Percentiles rank a stretch among this genome's conserved stretches.
Evolutionary conservation across 225 moss, liverwort and hornwort genomes (phyloP).

Genomic region (Climacium dendroides): DNA sequence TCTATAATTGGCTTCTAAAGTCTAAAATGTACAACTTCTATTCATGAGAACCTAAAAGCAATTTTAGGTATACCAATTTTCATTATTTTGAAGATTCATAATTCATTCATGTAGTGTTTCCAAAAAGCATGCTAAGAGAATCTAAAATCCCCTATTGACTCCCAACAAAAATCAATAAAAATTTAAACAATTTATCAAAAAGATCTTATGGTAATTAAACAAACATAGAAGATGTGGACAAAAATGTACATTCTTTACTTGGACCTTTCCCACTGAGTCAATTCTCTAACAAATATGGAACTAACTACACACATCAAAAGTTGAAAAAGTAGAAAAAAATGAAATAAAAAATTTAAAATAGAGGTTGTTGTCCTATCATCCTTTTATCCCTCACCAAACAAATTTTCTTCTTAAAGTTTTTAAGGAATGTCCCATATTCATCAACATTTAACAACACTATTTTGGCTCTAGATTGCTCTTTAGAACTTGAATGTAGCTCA

Average conservation of each 20-base stretch:
- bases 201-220: rapidly evolving
- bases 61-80: rapidly evolving
- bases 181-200: background rate
- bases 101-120: rapidly evolving
- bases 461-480: background rate
- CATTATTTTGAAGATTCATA: background rate
- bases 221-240: background rate
- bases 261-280: background rate
- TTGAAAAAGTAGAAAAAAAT: background rate
- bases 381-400: rapidly evolving
- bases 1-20: background rate
- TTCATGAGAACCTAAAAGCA: background rate
- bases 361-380: background rate
- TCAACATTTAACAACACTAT: background rate
- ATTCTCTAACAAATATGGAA: background rate
- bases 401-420: background rate
- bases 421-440: background rate
- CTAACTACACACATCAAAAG: background rate
- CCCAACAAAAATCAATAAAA: rapidly evolving
- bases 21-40: background rate
- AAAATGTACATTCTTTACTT: background rate
- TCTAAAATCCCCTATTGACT: background rate
- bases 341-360: background rate
- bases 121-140: background rate
- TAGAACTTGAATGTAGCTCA: background rate